Conservation (phyloP, 257 asterid species). For the Striga asiatica region DNA sequence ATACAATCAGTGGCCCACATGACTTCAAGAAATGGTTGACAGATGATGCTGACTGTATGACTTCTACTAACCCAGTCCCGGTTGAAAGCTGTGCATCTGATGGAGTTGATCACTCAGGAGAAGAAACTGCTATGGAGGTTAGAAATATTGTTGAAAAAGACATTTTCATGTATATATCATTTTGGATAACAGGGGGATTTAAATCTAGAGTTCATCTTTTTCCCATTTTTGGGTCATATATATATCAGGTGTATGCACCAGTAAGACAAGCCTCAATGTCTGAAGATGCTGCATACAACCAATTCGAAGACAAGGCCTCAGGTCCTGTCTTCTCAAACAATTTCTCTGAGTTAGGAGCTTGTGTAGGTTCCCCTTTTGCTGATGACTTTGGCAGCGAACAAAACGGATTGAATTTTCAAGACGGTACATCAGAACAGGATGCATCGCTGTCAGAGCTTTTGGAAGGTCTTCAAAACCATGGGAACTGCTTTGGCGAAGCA, state of each 20-base stretch:
- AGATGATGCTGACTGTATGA: conserved; percentile 20
- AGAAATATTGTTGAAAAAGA: background rate
- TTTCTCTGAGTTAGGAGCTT: conserved; percentile 23
- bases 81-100: conserved; percentile 30
- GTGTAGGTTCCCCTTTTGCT: conserved; percentile 51
- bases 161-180: background rate
- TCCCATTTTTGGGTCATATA: too few relatives aligned
- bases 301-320: conserved; percentile 18
- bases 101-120: conserved; percentile 28
- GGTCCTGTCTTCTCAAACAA: conserved; percentile 12
- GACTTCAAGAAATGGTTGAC: conserved; percentile 25
- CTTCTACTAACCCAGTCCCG: conserved; percentile 20
- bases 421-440: conserved; percentile 65
- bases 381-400: conserved; percentile 55
- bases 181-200: background rate
- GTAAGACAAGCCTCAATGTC: conserved; percentile 15
- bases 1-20: conserved; percentile 25
- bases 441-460: conserved; percentile 48
- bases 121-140: conserved; percentile 33
- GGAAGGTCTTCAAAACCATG: conserved; percentile 39
- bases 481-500: conserved; percentile 21
- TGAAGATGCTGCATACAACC: conserved; percentile 18
- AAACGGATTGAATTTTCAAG: conserved; percentile 45
- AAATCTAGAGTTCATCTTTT: background rate
- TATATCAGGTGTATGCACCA: conserved; percentile 30